Evolutionary conservation across 352 stramenopile genomes (phyloP), one percentile per base, ranked within the genome.

Genomic region (Phytophthora crassamura): DNA sequence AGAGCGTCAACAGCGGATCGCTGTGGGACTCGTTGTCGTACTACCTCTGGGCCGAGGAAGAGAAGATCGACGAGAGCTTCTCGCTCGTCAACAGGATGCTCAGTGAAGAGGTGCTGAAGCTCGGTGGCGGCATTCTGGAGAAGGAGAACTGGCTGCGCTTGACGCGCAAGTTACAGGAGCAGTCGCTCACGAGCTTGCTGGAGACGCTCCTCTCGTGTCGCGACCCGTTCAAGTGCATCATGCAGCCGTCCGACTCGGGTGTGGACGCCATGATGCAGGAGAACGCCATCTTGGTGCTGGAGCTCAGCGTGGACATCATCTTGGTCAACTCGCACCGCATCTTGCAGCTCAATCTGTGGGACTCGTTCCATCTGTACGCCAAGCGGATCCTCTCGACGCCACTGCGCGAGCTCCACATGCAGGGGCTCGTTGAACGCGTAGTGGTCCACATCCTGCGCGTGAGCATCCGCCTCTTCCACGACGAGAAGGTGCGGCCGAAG

Each of bases 131-230:
- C 0, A 64, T 96, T 4, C 60, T 96, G 30, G 88, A 96, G 54
- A 93, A 94, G 38, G 88, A 96, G 38, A 93, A 93, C 48, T 96
- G 88, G 88, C 70, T 96, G 33, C 78, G 85, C 7, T 84, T 96
- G 75, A 85, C 86, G 15, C 84, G 88, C 1, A 91, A 91, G 57
- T 67, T 96, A 28, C 81, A 82, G 5, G 84, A 92, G 46, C 61
- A 77, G 22, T 81, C 84, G 34, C 50, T 94, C 14, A 72, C 78
- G 32, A 85, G 78, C 45, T 59, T 96, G 9, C 49, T 96, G 4
- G 83, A 94, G 54, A 93, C 84, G 18, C 61, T 96, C 32, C 72
- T 96, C 14, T 79, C 84, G 4, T 92, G 80, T 32, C 77, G 82
- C 7, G 86, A 94, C 40, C 82, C 84, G 30, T 93, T 92, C 61